Evolutionary conservation across 352 stramenopile species (phyloP).

Genomic region (Plasmopara muralis): DNA sequence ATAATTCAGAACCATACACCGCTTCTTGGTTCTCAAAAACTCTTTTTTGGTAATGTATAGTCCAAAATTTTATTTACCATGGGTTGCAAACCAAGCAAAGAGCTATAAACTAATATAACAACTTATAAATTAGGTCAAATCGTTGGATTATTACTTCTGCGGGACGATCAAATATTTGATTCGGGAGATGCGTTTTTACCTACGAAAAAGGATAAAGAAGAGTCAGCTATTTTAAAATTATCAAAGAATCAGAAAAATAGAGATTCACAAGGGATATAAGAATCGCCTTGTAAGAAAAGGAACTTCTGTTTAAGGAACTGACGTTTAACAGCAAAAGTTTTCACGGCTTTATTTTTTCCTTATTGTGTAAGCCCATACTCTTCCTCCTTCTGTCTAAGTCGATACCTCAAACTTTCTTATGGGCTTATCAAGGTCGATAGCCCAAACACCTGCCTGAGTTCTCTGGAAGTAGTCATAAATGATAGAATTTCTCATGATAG

Average conservation of each 20-base stretch:
- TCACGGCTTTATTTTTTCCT: conserved; percentile 14
- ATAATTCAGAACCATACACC: conserved; percentile 6
- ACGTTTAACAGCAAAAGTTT: conserved; percentile 13
- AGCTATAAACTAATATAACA: conserved; percentile 4
- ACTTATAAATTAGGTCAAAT: conserved; percentile 3
- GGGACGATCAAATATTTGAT: conserved; percentile 3
- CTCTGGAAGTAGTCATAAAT: neutral
- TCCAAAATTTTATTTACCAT: conserved; percentile 8
- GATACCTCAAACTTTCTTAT: conserved; percentile 11
- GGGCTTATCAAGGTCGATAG: conserved; percentile 7
- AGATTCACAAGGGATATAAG: conserved; percentile 5
- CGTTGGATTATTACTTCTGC: neutral
- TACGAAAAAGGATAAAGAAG: conserved; percentile 3
- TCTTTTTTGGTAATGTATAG: conserved; percentile 7
- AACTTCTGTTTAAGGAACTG: conserved; percentile 3
- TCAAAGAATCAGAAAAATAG: conserved; percentile 12
- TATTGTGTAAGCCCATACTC: conserved; percentile 9
- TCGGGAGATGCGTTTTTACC: conserved; percentile 8
- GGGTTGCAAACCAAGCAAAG: conserved; percentile 1
- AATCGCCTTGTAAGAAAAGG: conserved; percentile 7
- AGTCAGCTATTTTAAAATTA: conserved; percentile 11
- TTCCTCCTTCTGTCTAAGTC: conserved; percentile 9
- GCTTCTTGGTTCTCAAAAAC: conserved; percentile 6
- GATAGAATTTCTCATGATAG: conserved; percentile 12
- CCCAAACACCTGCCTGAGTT: conserved; percentile 2